phyloP scores from a whole-genome alignment of 257 asterid genomes.

The Gentiana macrophylla region DNA sequence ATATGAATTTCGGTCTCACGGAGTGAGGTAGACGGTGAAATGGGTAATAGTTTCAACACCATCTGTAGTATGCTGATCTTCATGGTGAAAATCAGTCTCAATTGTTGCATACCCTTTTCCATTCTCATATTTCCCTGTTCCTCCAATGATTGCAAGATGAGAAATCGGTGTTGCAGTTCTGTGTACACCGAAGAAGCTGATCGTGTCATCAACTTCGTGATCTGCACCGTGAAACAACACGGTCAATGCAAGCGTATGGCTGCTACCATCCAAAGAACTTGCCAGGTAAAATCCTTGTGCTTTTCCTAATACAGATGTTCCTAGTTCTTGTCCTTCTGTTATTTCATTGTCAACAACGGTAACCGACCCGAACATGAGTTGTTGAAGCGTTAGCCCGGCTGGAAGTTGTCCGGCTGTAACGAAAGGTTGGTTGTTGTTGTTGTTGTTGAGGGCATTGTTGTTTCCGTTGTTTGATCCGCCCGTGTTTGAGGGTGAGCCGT shows the following conservation, averaged over 20 bases:
- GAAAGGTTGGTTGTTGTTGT: conserved; percentile 59
- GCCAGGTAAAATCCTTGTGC: conserved; percentile 79
- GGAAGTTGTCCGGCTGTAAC: conserved; percentile 86
- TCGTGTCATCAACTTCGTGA: conserved; percentile 41
- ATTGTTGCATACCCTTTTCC: conserved; percentile 70
- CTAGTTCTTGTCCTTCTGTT: conserved; percentile 72
- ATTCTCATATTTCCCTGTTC: conserved; percentile 67
- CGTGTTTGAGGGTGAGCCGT: conserved; percentile 49
- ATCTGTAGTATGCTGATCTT: conserved; percentile 71
- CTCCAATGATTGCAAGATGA: conserved; percentile 68
- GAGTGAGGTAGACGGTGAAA: conserved; percentile 56
- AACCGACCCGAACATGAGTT: conserved; percentile 80
- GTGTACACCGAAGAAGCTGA: conserved; percentile 83
- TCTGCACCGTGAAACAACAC: conserved; percentile 51
- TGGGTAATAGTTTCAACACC: conserved; percentile 82
- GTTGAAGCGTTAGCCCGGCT: conserved; percentile 54
- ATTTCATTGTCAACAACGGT: conserved; percentile 84
- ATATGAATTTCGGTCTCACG: conserved; percentile 16
- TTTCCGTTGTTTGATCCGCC: conserved; percentile 41
- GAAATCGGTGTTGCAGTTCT: conserved; percentile 78
- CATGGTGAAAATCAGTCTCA: conserved; percentile 62
- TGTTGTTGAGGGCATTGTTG: conserved; percentile 22
- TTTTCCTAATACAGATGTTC: conserved; percentile 48
- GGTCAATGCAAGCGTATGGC: conserved; percentile 70
- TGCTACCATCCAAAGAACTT: conserved; percentile 80